Evolutionary conservation across 768 basidiomycete species (phyloP).

Genomic region (Roridomyces roridus): DNA sequence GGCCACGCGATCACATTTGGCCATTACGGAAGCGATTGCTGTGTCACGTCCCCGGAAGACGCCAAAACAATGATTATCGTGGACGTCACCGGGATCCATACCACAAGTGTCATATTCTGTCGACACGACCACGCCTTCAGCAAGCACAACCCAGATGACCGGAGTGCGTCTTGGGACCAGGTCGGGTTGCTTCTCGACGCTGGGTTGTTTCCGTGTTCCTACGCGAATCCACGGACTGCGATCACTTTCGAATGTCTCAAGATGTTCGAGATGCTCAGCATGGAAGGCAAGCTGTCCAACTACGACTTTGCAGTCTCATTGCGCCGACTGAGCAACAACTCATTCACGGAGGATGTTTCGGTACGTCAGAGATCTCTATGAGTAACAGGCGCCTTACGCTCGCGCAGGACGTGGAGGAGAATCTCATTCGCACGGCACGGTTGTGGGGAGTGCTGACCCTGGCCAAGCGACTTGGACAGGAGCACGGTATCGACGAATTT

Average conservation of each 20-base stretch:
- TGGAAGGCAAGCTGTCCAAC: constrained; percentile 1
- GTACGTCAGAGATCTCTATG: not conserved
- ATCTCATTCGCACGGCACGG: not conserved
- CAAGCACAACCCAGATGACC: too few relatives aligned
- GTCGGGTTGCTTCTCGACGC: not conserved
- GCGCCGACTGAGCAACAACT: constrained; percentile 2
- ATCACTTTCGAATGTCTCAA: constrained; percentile 5
- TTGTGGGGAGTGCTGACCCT: not conserved
- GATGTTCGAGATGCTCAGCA: not conserved
- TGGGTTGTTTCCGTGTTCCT: constrained; percentile 5
- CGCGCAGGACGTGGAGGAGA: constrained; percentile 7
- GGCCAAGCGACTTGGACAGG: not conserved
- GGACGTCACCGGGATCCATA: not conserved
- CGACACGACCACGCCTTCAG: too few relatives aligned
- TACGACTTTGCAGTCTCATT: not conserved
- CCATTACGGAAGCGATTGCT: not conserved
- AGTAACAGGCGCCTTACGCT: not conserved
- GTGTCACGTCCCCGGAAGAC: not conserved
- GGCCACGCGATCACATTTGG: not conserved
- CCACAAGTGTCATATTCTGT: not conserved
- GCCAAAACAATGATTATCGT: not conserved
- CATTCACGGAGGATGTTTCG: not conserved
- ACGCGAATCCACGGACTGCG: not conserved
- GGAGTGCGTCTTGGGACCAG: too few relatives aligned
- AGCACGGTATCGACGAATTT: not conserved